These are phyloP conservation scores for Fomes fomentarius DNA, from an alignment of 1,284 basidiomycete species.

Conservation along the genomic window DNA sequence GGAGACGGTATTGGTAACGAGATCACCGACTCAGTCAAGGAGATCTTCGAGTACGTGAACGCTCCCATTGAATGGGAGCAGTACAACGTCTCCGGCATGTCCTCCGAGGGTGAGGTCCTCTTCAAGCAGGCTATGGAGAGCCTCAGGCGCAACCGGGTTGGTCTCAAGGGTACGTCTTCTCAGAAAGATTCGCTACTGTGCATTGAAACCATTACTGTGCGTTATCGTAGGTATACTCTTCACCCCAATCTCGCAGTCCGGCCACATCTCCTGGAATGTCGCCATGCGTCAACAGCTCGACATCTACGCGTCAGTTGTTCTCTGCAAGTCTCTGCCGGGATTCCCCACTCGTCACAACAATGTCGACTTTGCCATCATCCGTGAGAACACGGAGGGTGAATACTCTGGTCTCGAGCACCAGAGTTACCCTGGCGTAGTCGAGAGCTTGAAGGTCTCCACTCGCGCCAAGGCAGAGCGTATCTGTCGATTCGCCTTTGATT, in stretches of 20 bases:
- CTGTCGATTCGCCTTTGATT: constrained; percentile 97
- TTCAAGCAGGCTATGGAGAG: constrained; percentile 99
- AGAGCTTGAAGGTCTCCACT: constrained; percentile 98
- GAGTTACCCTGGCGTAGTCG: constrained; percentile 98
- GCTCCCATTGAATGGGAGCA: constrained; percentile 99
- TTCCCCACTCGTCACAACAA: constrained; percentile 95
- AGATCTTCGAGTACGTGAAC: constrained; percentile 97
- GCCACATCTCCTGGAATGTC: constrained; percentile 99
- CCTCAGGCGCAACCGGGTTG: constrained; percentile 95
- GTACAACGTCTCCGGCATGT: constrained; percentile 97
- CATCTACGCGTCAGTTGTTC: constrained; percentile 97
- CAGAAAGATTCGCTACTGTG: not conserved
- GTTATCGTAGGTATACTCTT: constrained; percentile 87
- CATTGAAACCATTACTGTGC: constrained; percentile 1
- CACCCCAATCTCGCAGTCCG: constrained; percentile 95
- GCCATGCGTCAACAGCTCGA: constrained; percentile 99
- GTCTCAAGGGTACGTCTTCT: constrained; percentile 86
- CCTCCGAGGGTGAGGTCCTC: constrained; percentile 89
- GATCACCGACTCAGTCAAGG: constrained; percentile 98
- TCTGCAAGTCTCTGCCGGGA: constrained; percentile 98
- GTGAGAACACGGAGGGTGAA: constrained; percentile 99
- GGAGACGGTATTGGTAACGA: constrained; percentile 98
- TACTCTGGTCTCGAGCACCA: constrained; percentile 99
- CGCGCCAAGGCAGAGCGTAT: constrained; percentile 97
- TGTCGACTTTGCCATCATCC: constrained; percentile 99